These are phyloP conservation scores for Besnoitia besnoiti DNA, from an alignment of 169 alveolate genomes.

Conservation along the genomic window DNA sequence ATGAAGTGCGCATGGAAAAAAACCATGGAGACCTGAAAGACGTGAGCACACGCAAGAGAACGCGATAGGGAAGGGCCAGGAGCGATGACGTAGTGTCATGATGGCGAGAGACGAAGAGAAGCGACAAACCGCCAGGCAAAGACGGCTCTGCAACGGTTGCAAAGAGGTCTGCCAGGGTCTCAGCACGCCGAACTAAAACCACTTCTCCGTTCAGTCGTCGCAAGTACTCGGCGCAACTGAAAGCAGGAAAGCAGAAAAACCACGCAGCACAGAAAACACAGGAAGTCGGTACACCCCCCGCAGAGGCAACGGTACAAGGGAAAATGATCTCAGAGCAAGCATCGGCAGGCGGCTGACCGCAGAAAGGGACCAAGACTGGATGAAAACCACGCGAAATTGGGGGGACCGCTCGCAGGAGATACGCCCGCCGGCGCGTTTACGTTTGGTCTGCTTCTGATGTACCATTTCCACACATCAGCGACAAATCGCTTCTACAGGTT, in stretches of 20 bases:
- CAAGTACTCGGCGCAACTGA: conserved; percentile 12
- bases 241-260: neutral
- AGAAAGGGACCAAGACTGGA: neutral
- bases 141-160: neutral
- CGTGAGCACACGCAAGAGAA: neutral
- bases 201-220: neutral
- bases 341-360: neutral
- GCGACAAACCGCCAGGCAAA: neutral
- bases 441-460: neutral
- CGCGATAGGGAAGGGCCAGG: neutral
- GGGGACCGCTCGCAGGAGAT: neutral
- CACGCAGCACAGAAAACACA: too few relatives aligned
- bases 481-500: neutral
- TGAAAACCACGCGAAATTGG: neutral
- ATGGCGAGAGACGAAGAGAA: neutral
- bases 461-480: neutral
- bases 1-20: neutral
- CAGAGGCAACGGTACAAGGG: neutral
- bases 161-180: conserved; percentile 1
- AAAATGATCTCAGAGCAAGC: neutral
- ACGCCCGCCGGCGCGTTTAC: neutral
- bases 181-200: conserved; percentile 25
- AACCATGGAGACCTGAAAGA: neutral
- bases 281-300: too few relatives aligned
- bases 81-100: neutral